Evolutionary conservation across 1,284 basidiomycete species (phyloP), one percentile per base, ranked within the genome.

Genomic region (Ceraceosorus guamensis): DNA sequence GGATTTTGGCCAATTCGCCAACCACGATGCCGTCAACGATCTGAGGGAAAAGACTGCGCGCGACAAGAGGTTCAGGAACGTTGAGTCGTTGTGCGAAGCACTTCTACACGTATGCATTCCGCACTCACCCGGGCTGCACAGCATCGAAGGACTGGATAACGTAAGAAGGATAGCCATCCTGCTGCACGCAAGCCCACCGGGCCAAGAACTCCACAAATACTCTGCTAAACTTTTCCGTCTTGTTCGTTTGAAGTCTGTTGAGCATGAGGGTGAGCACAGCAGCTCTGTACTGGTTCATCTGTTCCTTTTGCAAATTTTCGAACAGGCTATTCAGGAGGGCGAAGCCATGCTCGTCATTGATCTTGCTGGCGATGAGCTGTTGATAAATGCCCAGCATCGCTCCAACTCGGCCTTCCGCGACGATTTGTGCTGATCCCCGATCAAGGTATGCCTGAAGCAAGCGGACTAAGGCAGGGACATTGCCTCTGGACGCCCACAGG

Each of bases 401-500:
- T 34, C 84, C 83, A 18, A 93, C 79, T 71, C 93, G 90, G 1
- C 85, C 85, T 14, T 82, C 80, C 6, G 80, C 80, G n/a, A 87
- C 81, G 79, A 97, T 87, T 61, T 84, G 78, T 1, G 73, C 68
- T 0, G 84, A 81, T 56, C 90, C 91, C 31, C 86, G 83, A 2
- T 81, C 78, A 10, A 99, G 79, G 78, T 91, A 92, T 0, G 91
- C 89, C 61, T 86, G 86, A 55, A 97, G 81, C 7, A 97, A 80
- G 61, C 89, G 85, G 7, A 95, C 91, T 0, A 98, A 82, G 1
- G 91, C 92, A 0, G 93, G 93, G 24, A 98, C 85, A 70, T 88
- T 93, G n/a, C 93, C 93, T 63, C 92, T 87, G 72, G 91, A 88
- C 75, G 89, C 87, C 93, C 95, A 99, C 16, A 88, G 82, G 2